These are phyloP conservation scores for Hydrangea macrophylla DNA, from an alignment of 148 eudicot species.

Conservation along the genomic window DNA sequence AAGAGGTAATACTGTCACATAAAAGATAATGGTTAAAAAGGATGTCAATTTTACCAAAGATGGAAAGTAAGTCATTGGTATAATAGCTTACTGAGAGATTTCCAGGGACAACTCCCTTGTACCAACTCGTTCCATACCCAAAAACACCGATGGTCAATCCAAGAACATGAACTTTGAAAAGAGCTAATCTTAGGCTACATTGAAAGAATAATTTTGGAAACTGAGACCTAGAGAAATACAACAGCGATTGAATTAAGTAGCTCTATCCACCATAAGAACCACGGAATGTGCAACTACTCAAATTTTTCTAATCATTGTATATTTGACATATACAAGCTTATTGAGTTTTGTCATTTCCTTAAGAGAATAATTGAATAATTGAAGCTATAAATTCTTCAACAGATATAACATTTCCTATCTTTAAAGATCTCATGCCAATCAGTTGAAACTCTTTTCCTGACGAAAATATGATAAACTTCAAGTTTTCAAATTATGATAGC, in stretches of 20 bases:
- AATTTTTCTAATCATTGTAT: background rate
- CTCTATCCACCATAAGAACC: background rate
- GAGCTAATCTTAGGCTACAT: background rate
- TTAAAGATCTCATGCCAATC: too few relatives aligned
- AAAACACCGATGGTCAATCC: background rate
- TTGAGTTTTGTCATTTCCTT: background rate
- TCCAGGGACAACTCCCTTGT: background rate
- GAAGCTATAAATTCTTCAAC: too few relatives aligned
- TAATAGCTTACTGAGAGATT: background rate
- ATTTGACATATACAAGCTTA: background rate
- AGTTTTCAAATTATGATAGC: too few relatives aligned
- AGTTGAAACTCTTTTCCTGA: too few relatives aligned
- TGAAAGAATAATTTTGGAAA: background rate
- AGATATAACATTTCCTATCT: too few relatives aligned
- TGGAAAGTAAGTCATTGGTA: too few relatives aligned
- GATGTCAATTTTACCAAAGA: too few relatives aligned
- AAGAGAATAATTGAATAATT: too few relatives aligned
- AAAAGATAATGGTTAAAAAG: too few relatives aligned
- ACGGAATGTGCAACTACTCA: background rate
- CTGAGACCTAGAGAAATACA: background rate
- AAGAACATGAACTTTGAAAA: background rate
- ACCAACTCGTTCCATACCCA: background rate
- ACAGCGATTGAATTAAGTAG: background rate
- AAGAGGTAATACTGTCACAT: too few relatives aligned
- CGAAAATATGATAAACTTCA: too few relatives aligned